phyloP scores from a whole-genome alignment of 345 rosid genomes.

The Salix purpurea region DNA sequence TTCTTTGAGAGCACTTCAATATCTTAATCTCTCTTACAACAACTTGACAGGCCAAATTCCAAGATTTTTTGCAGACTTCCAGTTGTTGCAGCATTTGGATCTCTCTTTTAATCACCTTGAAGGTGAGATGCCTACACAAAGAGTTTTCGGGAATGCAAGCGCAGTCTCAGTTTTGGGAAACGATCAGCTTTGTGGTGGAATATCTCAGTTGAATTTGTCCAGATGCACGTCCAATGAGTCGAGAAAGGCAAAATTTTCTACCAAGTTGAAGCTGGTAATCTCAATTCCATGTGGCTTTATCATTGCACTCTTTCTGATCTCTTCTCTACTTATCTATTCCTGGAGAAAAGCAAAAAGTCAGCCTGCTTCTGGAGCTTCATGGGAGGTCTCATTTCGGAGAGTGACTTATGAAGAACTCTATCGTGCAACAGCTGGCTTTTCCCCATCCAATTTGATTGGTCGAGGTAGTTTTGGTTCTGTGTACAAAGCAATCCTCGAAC shows the following conservation, averaged over 20 bases:
- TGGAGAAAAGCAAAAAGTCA: neutral
- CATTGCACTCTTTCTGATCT: neutral
- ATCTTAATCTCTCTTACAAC: neutral
- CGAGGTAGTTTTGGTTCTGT: constrained; percentile 1
- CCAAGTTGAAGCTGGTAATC: neutral
- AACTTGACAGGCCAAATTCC: constrained; percentile 9
- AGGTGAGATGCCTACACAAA: constrained; percentile 5
- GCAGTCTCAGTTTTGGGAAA: constrained; percentile 2
- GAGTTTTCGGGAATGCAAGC: constrained; percentile 10
- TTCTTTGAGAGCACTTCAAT: neutral
- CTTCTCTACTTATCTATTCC: neutral
- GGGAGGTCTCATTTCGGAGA: neutral
- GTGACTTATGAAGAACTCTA: neutral
- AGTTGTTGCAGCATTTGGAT: neutral
- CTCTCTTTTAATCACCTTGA: constrained; percentile 4
- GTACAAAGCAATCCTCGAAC: neutral
- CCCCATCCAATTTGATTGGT: neutral
- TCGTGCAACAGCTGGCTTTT: constrained; percentile 2
- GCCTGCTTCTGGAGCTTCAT: neutral
- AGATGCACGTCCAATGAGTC: neutral
- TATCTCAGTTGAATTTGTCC: neutral
- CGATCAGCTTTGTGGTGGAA: constrained; percentile 9
- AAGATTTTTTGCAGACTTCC: neutral
- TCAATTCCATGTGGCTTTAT: neutral
- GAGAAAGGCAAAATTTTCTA: neutral